Evolutionary conservation across 2,329 filamentous ascomycete species (phyloP).

Genomic region (Rutstroemia sydowiana): DNA sequence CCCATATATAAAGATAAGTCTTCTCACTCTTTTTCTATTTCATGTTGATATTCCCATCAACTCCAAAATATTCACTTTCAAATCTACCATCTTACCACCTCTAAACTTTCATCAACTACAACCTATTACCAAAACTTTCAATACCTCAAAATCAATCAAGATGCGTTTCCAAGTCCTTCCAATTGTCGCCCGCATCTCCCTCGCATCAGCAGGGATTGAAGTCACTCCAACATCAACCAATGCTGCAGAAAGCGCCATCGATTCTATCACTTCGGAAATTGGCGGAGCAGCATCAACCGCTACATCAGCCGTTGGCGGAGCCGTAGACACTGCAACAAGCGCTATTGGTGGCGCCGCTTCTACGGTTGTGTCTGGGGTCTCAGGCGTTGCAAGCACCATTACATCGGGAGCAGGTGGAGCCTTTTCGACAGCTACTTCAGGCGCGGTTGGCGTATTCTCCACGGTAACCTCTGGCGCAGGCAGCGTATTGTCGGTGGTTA

Average conservation of each 20-base stretch:
- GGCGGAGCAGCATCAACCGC: not conserved
- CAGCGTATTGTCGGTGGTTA: not conserved
- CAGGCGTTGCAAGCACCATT: not conserved
- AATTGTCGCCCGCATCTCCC: constrained; percentile 1
- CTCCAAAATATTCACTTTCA: too few relatives aligned
- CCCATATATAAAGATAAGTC: too few relatives aligned
- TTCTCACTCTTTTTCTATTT: too few relatives aligned
- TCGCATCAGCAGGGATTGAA: not conserved
- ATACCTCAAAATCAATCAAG: not conserved
- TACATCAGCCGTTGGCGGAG: not conserved
- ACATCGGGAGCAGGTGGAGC: not conserved
- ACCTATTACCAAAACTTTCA: not conserved
- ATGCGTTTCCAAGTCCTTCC: constrained; percentile 10
- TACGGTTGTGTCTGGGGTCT: not conserved
- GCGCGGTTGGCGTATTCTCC: not conserved
- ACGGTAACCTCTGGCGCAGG: not conserved
- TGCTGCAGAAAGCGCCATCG: not conserved
- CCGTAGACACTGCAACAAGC: not conserved
- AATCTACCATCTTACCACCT: not conserved
- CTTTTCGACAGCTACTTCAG: not conserved
- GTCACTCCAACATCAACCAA: too few relatives aligned
- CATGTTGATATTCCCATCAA: too few relatives aligned
- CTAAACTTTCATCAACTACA: not conserved
- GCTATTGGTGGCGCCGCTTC: not conserved
- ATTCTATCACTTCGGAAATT: not conserved